Evolutionary conservation across 2,329 filamentous ascomycete species (phyloP).

Genomic region (Apiospora kogelbergensis): DNA sequence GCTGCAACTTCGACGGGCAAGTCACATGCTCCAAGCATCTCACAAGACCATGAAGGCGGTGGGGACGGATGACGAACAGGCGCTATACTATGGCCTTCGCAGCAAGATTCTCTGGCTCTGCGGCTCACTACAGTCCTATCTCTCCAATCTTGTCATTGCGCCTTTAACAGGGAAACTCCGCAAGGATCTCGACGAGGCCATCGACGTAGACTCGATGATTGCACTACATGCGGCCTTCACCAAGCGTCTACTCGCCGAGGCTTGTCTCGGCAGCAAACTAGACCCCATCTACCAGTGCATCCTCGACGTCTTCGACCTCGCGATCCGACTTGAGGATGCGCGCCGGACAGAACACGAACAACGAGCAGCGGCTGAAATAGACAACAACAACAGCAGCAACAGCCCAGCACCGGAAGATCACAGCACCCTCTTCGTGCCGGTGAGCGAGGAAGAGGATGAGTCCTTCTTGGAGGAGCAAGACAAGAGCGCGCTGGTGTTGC

Average conservation of each 20-base stretch:
- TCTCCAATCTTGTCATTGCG: conserved; percentile 70
- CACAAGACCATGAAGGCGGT: conserved; percentile 46
- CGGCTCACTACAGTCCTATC: conserved; percentile 71
- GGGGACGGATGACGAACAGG: conserved; percentile 39
- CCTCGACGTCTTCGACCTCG: conserved; percentile 74
- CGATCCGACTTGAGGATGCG: conserved; percentile 66
- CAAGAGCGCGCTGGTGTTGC: conserved; percentile 26
- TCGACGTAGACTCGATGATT: conserved; percentile 82
- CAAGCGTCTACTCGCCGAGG: conserved; percentile 62
- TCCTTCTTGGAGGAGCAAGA: conserved; percentile 32
- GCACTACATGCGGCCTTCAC: conserved; percentile 65
- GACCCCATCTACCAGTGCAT: conserved; percentile 71
- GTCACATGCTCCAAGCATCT: conserved; percentile 61
- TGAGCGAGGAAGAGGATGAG: conserved; percentile 32
- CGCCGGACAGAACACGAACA: conserved; percentile 41
- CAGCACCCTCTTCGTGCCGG: conserved; percentile 23
- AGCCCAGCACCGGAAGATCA: not conserved
- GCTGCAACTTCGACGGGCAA: conserved; percentile 73
- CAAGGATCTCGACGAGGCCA: conserved; percentile 55
- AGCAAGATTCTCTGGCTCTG: conserved; percentile 76
- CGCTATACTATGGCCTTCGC: conserved; percentile 60
- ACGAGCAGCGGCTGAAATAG: conserved; percentile 30
- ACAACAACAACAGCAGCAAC: not conserved
- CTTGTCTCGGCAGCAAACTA: conserved; percentile 68
- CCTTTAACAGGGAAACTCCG: conserved; percentile 59